Conservation (phyloP, 2,329 filamentous ascomycete genomes). For the Aureobasidium vineae region DNA sequence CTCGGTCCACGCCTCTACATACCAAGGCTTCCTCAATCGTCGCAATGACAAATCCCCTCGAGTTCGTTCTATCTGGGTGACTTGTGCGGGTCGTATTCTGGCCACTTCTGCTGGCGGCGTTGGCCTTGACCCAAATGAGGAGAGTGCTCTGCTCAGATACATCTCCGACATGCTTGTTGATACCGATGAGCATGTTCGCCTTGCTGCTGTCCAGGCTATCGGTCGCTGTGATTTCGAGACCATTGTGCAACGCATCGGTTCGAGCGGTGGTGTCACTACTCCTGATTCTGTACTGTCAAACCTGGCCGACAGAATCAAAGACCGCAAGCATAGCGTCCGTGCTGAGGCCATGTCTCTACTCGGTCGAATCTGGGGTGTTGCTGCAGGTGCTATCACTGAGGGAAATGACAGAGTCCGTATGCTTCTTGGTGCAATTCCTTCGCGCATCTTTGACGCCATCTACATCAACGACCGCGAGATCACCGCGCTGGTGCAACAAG, state of each 20-base stretch:
- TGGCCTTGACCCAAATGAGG: slow-evolving; percentile 79
- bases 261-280: slow-evolving; percentile 70
- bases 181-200: slow-evolving; percentile 82
- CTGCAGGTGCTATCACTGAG: slow-evolving; percentile 77
- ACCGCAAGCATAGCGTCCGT: slow-evolving; percentile 76
- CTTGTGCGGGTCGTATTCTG: slow-evolving; percentile 78
- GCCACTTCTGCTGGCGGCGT: slow-evolving; percentile 90
- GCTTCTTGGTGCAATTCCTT: slow-evolving; percentile 78
- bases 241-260: slow-evolving; percentile 77
- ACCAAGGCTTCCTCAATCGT: slow-evolving; percentile 79
- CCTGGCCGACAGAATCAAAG: slow-evolving; percentile 83
- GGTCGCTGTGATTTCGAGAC: slow-evolving; percentile 77
- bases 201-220: slow-evolving; percentile 84
- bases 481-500: slow-evolving; percentile 78
- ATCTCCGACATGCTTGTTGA: slow-evolving; percentile 82
- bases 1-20: slow-evolving; percentile 73
- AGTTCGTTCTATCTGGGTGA: slow-evolving; percentile 84
- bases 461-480: slow-evolving; percentile 89
- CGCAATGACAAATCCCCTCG: slow-evolving; percentile 80
- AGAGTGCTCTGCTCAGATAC: slow-evolving; percentile 65
- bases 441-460: slow-evolving; percentile 78
- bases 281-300: slow-evolving; percentile 75
- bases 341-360: slow-evolving; percentile 83
- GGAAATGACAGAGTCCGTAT: slow-evolving; percentile 73
- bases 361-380: slow-evolving; percentile 90